Base-by-base conservation (phyloP, 2,329 filamentous ascomycete genomes). In the Nemania sp. region DNA sequence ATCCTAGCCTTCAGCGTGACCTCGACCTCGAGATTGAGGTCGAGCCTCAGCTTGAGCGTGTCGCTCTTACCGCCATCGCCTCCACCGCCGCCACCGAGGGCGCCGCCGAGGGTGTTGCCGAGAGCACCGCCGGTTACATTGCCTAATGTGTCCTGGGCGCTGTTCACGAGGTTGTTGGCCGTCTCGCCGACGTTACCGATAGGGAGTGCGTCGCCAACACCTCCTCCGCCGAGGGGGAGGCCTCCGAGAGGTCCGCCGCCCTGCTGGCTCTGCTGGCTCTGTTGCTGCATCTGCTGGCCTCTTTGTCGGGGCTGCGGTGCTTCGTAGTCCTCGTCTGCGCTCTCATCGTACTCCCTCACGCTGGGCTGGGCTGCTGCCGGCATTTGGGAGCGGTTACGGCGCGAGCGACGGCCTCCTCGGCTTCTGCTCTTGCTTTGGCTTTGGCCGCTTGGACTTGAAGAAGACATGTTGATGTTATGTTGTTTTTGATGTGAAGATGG, bases 1-100 rank as follows among this genome's bases (percentile, higher is more conserved):
- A 95, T 93, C 76, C 89, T 88, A 20, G 91, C 91, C 81, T 95
- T 95, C 60, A 95, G 83, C 70, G 92, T 89, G 65, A 95, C 90
- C 76, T 95, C 91, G 56, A 95, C 84, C 69, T 95, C 91, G 60
- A 95, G 80, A 75, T 95, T 95, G 62, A 92, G 81, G 72, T 95
- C 91, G 17, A 94, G 79, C 50, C 88, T 83, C 69, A 95, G 77
- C 71, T 88, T 87, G 72, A 93, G 77, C 25, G 90, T 90, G 69
- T 93, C 72, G 40, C 68, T 81, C 71, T 81, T 80, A 70, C 81
- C 80, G 68, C 62, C 29, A 15, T 54, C 64, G 17, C 50, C 65
- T 69, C 81, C 80, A 68, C 59, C 56, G 25, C 73, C 74, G 45
- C 69, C 76, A 25, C 61, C 68, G 5, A 66, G 64, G 40, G 61